Base-by-base conservation (phyloP, 371 early-diverging fungal genomes). In the Fennellomyces sp. region DNA sequence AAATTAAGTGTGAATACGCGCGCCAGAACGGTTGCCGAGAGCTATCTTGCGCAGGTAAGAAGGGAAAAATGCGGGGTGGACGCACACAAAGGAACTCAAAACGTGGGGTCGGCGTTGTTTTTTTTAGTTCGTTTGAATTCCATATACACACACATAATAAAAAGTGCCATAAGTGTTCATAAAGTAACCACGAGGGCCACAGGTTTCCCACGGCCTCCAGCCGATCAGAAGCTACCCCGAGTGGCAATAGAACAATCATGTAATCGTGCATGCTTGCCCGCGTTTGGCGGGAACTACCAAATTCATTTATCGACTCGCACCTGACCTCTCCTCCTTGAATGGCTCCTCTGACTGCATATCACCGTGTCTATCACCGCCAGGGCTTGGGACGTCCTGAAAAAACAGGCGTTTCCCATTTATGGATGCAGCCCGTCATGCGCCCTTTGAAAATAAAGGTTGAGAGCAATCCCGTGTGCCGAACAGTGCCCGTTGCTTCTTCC, bases 1-100 rank as follows among this genome's bases (percentile, higher is more conserved):
- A 96, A 96, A 74, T 80, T 98, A 65, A 91, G 92, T 70, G 82
- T 98, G 52, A 97, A 97, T 70, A 91, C 95, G 31, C 86, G 98
- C 27, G 97, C 97, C 3, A 93, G 98, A 82, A 91, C 88, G 42
- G 96, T 97, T 13, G 94, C 96, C 5, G 94, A 96, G 71, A 85
- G 90, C 39, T 93, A 84, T 64, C 70, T 88, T 41, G 70, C 74
- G 29, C 79, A 86, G 80, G 87, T 85, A 81, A 36, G 27, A 52
- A n/a, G n/a, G n/a, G n/a, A 0, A 45, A 21, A 6, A 1, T 45
- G 23, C 45, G 45, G 45, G n/a, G 23, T 21, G 17, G 45, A 15
- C 23, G 17, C 23, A 45, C 45, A 23, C 19, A 45, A n/a, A n/a
- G n/a, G n/a, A n/a, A n/a, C n/a, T n/a, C 45, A 45, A 19, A 45